Evolutionary conservation across 2,329 filamentous ascomycete genomes (phyloP), one percentile per base, ranked within the genome.

Genomic region (Sporothrix mexicana): DNA sequence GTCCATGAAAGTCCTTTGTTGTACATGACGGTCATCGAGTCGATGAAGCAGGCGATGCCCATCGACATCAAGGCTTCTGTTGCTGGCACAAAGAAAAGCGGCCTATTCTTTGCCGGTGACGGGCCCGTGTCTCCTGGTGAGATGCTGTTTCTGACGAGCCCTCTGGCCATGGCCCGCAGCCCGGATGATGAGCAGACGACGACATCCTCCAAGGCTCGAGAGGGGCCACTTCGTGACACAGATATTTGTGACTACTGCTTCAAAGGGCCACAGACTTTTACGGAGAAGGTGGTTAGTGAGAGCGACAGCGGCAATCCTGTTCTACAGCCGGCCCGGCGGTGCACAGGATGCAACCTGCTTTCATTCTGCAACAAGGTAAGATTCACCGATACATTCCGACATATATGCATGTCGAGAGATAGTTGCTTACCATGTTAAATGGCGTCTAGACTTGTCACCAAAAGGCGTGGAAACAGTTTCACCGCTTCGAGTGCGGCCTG

Each of bases 401-500:
- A 4, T 36, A 4, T 36, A 7, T 36, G 30, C 30, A 36, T 59
- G 36, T 36, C 13, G 12, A 59, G 2, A 15, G 20, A 36, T 17
- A 17, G 1, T n/a, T 17, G 17, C 13, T 25, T 15, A 9, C 5
- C 30, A 36, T 36, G 30, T 36, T 36, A 36, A 36, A 36, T 36
- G 30, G 30, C 30, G 7, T 36, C 7, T 41, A 80, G 79, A 43
- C 74, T 20, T 81, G 80, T 70, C 79, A 80, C 61, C 73, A 74
- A 53, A 73, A 73, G 13, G 79, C 79, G 0, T 80, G 79, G 79
- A 71, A 66, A n/a, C 69, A 67, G 2, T 80, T 78, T 62, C 80
- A 81, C 74, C 78, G 75, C 25, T 75, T 77, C 51, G 80, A 81
- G 72, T 81, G 80, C 74, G 70, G 73, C 20, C 30, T 78, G 0